A percentile compares a stretch with the other conserved stretches of the same genome.
These are phyloP conservation scores for Lentinula raphanica DNA, from an alignment of 768 basidiomycete genomes.

Conservation along the genomic window DNA sequence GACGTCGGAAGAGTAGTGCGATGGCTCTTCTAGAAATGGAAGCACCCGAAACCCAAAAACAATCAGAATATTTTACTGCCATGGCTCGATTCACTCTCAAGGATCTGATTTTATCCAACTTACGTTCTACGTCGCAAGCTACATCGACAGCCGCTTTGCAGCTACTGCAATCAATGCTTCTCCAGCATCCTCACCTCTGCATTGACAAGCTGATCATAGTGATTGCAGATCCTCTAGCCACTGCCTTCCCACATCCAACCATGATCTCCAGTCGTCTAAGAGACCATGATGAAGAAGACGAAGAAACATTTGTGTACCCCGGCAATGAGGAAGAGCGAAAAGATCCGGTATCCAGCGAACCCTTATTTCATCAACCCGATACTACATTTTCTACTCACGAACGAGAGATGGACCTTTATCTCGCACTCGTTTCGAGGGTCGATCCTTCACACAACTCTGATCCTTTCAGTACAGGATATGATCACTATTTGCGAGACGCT, in stretches of 20 bases:
- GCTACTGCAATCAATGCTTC: conserved; percentile 71
- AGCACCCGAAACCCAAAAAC: conserved; percentile 63
- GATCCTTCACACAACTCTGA: conserved; percentile 66
- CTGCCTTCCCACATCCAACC: conserved; percentile 63
- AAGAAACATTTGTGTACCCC: conserved; percentile 18
- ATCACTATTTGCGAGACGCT: conserved; percentile 78
- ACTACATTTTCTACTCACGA: conserved; percentile 79
- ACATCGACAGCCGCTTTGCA: conserved; percentile 76
- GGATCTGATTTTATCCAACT: conserved; percentile 78
- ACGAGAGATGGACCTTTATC: conserved; percentile 78
- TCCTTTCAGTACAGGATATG: conserved; percentile 80
- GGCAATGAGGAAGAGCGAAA: conserved; percentile 16
- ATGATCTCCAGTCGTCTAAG: conserved; percentile 22
- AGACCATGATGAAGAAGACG: conserved; percentile 40
- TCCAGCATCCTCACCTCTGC: conserved; percentile 59
- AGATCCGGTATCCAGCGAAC: conserved; percentile 16
- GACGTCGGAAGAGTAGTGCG: conserved; percentile 77
- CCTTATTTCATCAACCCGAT: conserved; percentile 55
- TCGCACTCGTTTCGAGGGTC: conserved; percentile 71
- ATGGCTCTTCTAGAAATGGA: conserved; percentile 89
- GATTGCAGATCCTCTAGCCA: conserved; percentile 65
- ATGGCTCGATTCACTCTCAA: conserved; percentile 88
- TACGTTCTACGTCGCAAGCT: conserved; percentile 59
- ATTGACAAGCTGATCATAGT: conserved; percentile 67
- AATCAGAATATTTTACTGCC: conserved; percentile 80